A percentile compares a stretch with the other conserved stretches of the same genome.
Evolutionary conservation across 345 rosid genomes (phyloP).

Genomic region (Chamaenerion angustifolium): DNA sequence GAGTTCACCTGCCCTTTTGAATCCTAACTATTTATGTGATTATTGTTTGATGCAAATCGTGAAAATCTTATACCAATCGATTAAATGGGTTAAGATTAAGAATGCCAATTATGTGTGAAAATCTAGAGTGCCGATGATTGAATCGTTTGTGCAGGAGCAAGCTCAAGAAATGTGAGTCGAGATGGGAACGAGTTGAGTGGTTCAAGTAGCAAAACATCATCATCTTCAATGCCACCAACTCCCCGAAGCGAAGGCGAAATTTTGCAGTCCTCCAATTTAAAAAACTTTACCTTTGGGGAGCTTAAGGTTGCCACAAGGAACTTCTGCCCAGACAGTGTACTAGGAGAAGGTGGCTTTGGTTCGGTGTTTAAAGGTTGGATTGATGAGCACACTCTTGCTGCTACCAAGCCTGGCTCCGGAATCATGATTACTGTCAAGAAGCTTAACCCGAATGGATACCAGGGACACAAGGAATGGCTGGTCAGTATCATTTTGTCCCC

Average conservation of each 20-base stretch:
- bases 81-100: too few species aligned
- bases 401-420: conserved; percentile 81
- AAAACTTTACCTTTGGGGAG: conserved; percentile 55
- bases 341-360: conserved; percentile 98
- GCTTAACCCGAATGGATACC: conserved; percentile 78
- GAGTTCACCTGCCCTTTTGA: too few species aligned
- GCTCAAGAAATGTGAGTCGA: conserved; percentile 41
- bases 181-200: conserved; percentile 29
- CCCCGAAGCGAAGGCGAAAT: conserved; percentile 89
- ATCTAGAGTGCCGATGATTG: not conserved
- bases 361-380: conserved; percentile 95
- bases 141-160: conserved; percentile 30
- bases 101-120: too few species aligned
- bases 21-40: too few species aligned
- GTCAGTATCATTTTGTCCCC: conserved; percentile 24
- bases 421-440: conserved; percentile 74
- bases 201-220: conserved; percentile 36
- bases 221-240: conserved; percentile 46
- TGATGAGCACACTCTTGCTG: conserved; percentile 49
- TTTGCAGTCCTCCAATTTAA: conserved; percentile 51
- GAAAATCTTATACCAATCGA: too few species aligned
- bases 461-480: conserved; percentile 98
- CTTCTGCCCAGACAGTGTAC: conserved; percentile 84
- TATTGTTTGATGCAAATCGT: too few species aligned
- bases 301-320: conserved; percentile 69